These are phyloP conservation scores for Sclerotinia minor DNA, from an alignment of 2,329 filamentous ascomycete genomes.

Conservation along the genomic window DNA sequence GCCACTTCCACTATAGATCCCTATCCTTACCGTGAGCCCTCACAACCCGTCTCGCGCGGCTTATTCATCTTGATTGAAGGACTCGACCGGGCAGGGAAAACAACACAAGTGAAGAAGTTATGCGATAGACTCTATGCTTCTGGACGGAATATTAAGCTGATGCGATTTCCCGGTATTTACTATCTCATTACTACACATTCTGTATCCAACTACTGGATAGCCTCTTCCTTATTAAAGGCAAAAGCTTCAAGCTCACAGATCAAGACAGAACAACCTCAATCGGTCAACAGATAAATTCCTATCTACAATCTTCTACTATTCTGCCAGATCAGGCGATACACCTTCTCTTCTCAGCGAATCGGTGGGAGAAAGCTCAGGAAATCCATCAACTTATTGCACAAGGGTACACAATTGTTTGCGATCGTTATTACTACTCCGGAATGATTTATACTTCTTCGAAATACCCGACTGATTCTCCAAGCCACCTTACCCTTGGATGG, in stretches of 20 bases:
- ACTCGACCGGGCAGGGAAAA: constrained; percentile 71
- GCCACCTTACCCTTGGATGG: constrained; percentile 69
- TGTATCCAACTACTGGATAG: neutral
- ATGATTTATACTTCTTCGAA: constrained; percentile 93
- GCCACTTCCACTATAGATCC: constrained; percentile 19
- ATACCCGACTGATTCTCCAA: constrained; percentile 55
- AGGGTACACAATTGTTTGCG: constrained; percentile 78
- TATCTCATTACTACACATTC: neutral
- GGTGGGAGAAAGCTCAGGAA: constrained; percentile 57
- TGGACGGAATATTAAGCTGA: constrained; percentile 55
- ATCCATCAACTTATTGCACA: constrained; percentile 56
- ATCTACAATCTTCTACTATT: constrained; percentile 59
- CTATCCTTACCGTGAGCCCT: constrained; percentile 38
- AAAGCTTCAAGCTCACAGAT: constrained; percentile 12
- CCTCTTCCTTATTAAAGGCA: neutral
- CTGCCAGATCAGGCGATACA: constrained; percentile 71
- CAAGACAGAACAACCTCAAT: constrained; percentile 66
- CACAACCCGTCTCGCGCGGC: constrained; percentile 47
- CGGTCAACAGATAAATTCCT: constrained; percentile 67
- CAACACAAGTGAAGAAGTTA: constrained; percentile 65
- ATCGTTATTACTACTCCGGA: constrained; percentile 94
- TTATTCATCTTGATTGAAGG: constrained; percentile 71
- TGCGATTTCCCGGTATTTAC: constrained; percentile 64
- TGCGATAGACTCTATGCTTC: constrained; percentile 52
- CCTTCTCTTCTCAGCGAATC: constrained; percentile 70